Percentiles rank a stretch among this genome's conserved stretches.
These are phyloP conservation scores for Breviolum minutum DNA, from an alignment of 73 alveolate species.

Conservation along the genomic window DNA sequence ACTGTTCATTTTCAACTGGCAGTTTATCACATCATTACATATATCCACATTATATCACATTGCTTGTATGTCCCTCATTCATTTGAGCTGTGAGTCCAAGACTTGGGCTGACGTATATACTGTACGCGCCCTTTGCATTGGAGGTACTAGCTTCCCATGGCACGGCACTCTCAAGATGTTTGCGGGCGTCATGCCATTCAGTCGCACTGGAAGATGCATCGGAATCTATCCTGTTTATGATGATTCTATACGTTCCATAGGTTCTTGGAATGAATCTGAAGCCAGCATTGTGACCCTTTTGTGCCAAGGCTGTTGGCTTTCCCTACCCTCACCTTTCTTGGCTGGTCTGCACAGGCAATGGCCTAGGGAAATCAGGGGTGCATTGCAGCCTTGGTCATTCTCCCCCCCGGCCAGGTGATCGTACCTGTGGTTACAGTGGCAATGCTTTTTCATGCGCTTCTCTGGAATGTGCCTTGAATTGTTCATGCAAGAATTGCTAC, in stretches of 20 bases:
- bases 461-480: constrained; percentile 55
- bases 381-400: background rate
- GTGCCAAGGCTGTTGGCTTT: constrained; percentile 57
- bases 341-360: constrained; percentile 79
- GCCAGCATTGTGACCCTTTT: background rate
- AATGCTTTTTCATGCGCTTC: constrained; percentile 54
- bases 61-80: too few species aligned
- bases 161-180: constrained; percentile 55
- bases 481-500: too few species aligned
- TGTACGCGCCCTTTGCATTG: background rate
- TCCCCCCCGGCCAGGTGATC: constrained; percentile 1
- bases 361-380: background rate
- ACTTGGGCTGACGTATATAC: too few species aligned
- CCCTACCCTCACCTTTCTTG: constrained; percentile 69
- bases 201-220: background rate
- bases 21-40: too few species aligned
- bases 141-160: constrained; percentile 92
- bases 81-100: too few species aligned
- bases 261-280: too few species aligned
- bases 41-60: too few species aligned
- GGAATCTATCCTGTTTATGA: too few species aligned
- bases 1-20: too few species aligned
- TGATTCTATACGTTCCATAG: too few species aligned
- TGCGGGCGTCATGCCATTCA: constrained; percentile 53
- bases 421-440: constrained; percentile 70